Percentiles rank a stretch among this genome's conserved stretches.
These are phyloP conservation scores for Trypanosoma melophagium DNA, from an alignment of 208 protist species.

Conservation along the genomic window DNA sequence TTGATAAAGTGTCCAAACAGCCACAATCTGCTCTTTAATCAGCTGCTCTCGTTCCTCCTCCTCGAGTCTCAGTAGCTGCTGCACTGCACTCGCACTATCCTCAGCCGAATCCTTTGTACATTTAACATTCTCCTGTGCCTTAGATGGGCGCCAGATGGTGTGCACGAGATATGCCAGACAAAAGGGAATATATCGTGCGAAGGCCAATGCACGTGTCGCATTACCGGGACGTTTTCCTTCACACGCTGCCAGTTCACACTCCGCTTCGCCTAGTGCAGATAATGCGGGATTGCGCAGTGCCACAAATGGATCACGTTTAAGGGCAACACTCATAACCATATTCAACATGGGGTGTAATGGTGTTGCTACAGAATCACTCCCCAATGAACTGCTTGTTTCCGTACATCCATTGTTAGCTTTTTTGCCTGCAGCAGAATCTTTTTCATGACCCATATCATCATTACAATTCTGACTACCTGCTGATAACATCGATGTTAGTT, in stretches of 20 bases:
- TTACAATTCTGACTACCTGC: too few species aligned
- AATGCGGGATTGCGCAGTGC: slow-evolving; percentile 10
- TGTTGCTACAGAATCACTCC: not conserved
- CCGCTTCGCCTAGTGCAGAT: slow-evolving; percentile 19
- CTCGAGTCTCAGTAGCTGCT: slow-evolving; percentile 4
- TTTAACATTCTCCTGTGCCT: not conserved
- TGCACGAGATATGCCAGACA: slow-evolving; percentile 27
- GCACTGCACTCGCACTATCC: not conserved
- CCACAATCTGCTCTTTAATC: slow-evolving; percentile 21
- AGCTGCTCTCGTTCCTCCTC: not conserved
- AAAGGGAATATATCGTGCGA: slow-evolving; percentile 14
- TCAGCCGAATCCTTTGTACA: too few species aligned
- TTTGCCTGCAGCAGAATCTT: too few species aligned
- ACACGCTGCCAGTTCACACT: slow-evolving; percentile 9
- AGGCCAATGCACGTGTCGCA: slow-evolving; percentile 5
- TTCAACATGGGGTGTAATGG: slow-evolving; percentile 22
- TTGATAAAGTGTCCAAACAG: slow-evolving; percentile 25
- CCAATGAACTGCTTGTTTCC: slow-evolving; percentile 13
- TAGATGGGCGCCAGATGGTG: slow-evolving; percentile 10
- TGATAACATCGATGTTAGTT: too few species aligned
- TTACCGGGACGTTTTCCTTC: slow-evolving; percentile 5
- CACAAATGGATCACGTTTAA: slow-evolving; percentile 20
- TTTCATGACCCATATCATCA: too few species aligned
- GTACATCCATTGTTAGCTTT: not conserved
- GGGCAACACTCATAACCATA: slow-evolving; percentile 16